These are phyloP conservation scores for Pharus latifolius DNA, from an alignment of 176 grass and related monocot genomes.

Conservation along the genomic window DNA sequence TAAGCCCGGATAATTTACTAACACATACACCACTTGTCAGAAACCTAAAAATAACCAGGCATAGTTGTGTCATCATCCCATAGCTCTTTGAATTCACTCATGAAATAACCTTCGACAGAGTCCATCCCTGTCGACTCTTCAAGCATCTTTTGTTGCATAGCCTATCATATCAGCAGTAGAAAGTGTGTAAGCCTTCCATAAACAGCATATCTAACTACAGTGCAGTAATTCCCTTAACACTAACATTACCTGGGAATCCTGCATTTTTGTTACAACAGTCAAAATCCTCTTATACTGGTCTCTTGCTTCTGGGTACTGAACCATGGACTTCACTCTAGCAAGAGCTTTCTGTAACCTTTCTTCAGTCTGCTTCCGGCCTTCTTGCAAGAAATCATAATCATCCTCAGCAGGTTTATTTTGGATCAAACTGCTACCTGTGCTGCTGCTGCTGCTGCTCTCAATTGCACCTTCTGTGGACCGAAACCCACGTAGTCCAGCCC, in stretches of 20 bases:
- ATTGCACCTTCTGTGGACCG: slow-evolving; percentile 33
- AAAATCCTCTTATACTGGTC: slow-evolving; percentile 78
- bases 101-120: slow-evolving; percentile 56
- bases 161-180: slow-evolving; percentile 30
- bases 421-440: slow-evolving; percentile 1
- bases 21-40: not conserved
- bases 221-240: not conserved
- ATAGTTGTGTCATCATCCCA: slow-evolving; percentile 48
- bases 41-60: slow-evolving; percentile 34
- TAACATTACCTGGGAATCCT: slow-evolving; percentile 72
- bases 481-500: slow-evolving; percentile 77
- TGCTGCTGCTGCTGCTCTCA: slow-evolving; percentile 20
- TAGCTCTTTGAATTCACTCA: slow-evolving; percentile 70
- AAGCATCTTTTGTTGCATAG: slow-evolving; percentile 49
- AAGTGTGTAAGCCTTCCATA: not conserved
- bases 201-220: not conserved
- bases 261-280: slow-evolving; percentile 68
- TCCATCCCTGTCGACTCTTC: slow-evolving; percentile 50
- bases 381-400: slow-evolving; percentile 68
- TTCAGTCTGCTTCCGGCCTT: slow-evolving; percentile 65
- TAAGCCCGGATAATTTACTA: slow-evolving; percentile 22
- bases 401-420: slow-evolving; percentile 31
- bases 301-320: slow-evolving; percentile 69
- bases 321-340: slow-evolving; percentile 90
- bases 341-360: slow-evolving; percentile 88